Base-by-base conservation (phyloP, 805 yeast genomes). In the Candida krabiensis region DNA sequence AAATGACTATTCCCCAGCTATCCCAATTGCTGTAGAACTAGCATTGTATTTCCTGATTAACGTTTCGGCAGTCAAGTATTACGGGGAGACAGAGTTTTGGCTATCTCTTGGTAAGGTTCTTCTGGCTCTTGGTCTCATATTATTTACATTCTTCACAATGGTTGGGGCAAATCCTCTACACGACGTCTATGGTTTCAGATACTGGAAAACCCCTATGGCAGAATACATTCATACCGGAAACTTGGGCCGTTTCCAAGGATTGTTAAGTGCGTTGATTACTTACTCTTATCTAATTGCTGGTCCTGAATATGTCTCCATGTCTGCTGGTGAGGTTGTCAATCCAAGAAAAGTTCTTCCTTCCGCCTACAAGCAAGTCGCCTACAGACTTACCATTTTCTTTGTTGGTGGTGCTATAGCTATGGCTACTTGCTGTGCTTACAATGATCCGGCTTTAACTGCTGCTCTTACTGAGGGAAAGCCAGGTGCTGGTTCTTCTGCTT, bases 1-100 rank as follows among this genome's bases (percentile, higher is more conserved):
- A 34, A 64, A 63, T 37, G 75, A 69, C 52, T 70, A 57, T 44
- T 64, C 71, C 13, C 65, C 74, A 1, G 77, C 66, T 6, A 71
- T 73, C 24, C 69, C 76, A 7, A 59, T 73, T 40, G 60, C 67
- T 11, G 43, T 70, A 13, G 71, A 70, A 44, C 58, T 71, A 15
- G 63, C 60, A n/a, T 41, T 65, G 16, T 71, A 71, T 40, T 66
- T 69, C 28, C 18, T 64, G 15, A 69, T 70, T 35, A 71, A 70
- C 42, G 52, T 70, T 21, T 67, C 69, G 33, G 73, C 72, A 0
- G 75, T 73, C 22, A 52, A 56, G 18, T 56, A 65, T 16, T 73
- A 72, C 43, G 79, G 79, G 16, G 77, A 73, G 44, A 53, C 66
- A 4, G 79, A 73, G 48, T 73, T 72, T 40, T 70, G 71, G 69